Evolutionary conservation across 352 stramenopile species (phyloP), one percentile per base, ranked within the genome.

Genomic region (Elongisporangium prolatum): DNA sequence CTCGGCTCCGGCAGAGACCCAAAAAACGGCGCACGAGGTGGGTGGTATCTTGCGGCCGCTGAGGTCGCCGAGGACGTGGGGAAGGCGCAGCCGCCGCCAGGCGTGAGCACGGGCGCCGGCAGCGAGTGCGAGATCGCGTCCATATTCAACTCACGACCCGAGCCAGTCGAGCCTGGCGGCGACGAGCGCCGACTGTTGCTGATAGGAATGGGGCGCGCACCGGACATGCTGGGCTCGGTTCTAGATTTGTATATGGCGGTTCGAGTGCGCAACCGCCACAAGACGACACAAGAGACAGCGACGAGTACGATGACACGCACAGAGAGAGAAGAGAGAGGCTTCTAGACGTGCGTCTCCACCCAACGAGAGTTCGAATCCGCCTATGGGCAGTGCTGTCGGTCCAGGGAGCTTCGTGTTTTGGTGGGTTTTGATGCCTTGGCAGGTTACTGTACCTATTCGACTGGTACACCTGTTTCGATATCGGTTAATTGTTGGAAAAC

Each of bases 1-100:
- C 68, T 78, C 0, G 80, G 80, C 24, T 88, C 80, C 8, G 80
- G 80, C 52, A 89, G 70, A 18, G 80, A 91, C 0, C 80, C 80
- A 17, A 91, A 82, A 1, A 72, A 28, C 3, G 80, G 80, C 4
- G 80, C 75, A 53, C 71, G 67, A 20, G 80, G 80, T 17, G 80
- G 75, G 54, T 84, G 72, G 24, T 75, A 56, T 11, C 69, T 60
- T 48, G 64, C 48, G 11, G 63, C 55, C 18, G 57, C 61, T 9
- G 65, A 57, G n/a, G 50, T 63, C 3, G 65, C 34, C 38, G 57
- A 69, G 68, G 52, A 71, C 54, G 59, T 74, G 68, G 55, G 72
- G 71, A 64, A 77, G 73, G 62, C 79, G 71, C 18, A 77, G 74
- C 14, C 78, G 78, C 58, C 84, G 80, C 48, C 78, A 89, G 50